Conservation (phyloP, 768 basidiomycete species). For the Trametes cingulata region DNA sequence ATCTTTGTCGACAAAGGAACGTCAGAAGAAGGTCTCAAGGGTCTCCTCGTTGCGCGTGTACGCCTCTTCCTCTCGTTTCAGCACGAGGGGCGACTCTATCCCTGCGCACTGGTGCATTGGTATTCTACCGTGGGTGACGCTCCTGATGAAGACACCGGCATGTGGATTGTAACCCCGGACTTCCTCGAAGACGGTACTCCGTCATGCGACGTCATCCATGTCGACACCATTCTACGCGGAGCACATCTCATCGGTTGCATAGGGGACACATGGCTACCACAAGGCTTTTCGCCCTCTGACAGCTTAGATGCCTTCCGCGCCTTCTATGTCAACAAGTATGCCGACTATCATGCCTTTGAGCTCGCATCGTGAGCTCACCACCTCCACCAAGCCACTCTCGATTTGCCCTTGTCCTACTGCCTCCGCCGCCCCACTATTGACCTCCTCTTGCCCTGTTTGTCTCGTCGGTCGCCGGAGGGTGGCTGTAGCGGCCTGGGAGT, state of each 20-base stretch:
- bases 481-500: too few relatives aligned
- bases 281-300: background rate
- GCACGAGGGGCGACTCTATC: constrained; percentile 26
- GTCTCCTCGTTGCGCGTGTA: background rate
- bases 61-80: constrained; percentile 26
- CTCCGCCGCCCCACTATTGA: too few relatives aligned
- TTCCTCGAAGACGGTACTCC: constrained; percentile 11
- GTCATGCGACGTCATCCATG: background rate
- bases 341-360: constrained; percentile 9
- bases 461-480: too few relatives aligned
- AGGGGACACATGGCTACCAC: background rate
- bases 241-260: background rate
- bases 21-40: background rate
- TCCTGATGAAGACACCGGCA: constrained; percentile 16
- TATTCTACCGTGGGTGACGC: constrained; percentile 3
- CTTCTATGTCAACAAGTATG: constrained; percentile 12
- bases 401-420: too few relatives aligned
- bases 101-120: constrained; percentile 18
- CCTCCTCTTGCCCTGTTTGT: too few relatives aligned
- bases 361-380: background rate
- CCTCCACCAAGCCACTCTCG: too few relatives aligned
- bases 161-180: constrained; percentile 32
- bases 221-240: too few relatives aligned
- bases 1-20: background rate
- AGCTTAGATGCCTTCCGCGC: background rate